phyloP scores from a whole-genome alignment of 805 yeast species.

The Maudiozyma turicensis region DNA sequence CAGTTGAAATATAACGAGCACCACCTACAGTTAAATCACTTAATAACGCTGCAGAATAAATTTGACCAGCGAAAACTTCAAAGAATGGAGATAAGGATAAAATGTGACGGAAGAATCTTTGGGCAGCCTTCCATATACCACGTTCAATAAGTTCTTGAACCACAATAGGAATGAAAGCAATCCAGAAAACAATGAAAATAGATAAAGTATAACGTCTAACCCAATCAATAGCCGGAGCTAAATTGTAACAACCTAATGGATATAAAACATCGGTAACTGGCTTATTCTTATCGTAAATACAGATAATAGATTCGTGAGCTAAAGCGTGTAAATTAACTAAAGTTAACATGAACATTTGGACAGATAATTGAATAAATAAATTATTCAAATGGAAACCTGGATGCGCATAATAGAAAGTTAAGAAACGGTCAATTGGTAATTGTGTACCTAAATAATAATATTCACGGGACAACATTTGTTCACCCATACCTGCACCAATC shows the following conservation, averaged over 20 bases:
- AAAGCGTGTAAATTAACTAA: conserved; percentile 63
- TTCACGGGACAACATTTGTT: conserved; percentile 77
- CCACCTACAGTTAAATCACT: conserved; percentile 76
- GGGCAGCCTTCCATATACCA: conserved; percentile 67
- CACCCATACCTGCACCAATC: conserved; percentile 93
- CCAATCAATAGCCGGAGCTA: conserved; percentile 71
- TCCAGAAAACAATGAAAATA: conserved; percentile 72
- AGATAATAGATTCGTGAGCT: conserved; percentile 60
- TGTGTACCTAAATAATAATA: conserved; percentile 75
- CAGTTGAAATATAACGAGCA: conserved; percentile 79
- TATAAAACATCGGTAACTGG: conserved; percentile 58
- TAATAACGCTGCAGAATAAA: conserved; percentile 60
- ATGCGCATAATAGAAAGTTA: conserved; percentile 78
- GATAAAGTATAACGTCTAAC: conserved; percentile 71
- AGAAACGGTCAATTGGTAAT: conserved; percentile 69
- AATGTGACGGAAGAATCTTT: conserved; percentile 60
- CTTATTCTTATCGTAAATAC: conserved; percentile 53
- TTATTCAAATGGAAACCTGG: conserved; percentile 82
- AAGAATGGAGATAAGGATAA: conserved; percentile 68
- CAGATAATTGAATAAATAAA: conserved; percentile 64
- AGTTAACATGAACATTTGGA: conserved; percentile 63
- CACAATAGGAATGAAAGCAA: conserved; percentile 68
- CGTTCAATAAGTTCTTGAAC: conserved; percentile 75
- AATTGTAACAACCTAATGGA: conserved; percentile 68
- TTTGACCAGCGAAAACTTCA: conserved; percentile 75